Percentiles rank a stretch among this genome's conserved stretches.
phyloP scores from a whole-genome alignment of 768 basidiomycete genomes.

The Trametes cingulata region DNA sequence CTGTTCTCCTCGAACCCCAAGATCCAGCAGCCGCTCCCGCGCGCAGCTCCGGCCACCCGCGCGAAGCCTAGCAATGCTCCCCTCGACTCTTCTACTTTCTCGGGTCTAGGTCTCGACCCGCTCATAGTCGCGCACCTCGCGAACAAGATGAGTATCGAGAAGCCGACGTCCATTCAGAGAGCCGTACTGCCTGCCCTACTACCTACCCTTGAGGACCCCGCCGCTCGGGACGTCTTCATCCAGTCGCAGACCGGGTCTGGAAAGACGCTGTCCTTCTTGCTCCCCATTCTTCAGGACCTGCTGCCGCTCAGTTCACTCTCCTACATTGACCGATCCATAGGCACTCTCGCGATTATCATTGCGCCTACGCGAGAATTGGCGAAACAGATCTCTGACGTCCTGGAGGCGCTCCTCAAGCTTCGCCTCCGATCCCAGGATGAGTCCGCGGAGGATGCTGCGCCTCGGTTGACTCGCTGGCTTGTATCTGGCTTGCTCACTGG shows the following conservation, averaged over 20 bases:
- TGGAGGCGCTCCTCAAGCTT: slow-evolving; percentile 77
- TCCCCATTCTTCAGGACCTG: slow-evolving; percentile 94
- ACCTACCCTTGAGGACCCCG: slow-evolving; percentile 31
- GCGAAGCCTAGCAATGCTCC: slow-evolving; percentile 79
- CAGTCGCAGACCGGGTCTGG: slow-evolving; percentile 98
- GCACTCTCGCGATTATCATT: slow-evolving; percentile 92
- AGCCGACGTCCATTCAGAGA: slow-evolving; percentile 90
- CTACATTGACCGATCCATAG: slow-evolving; percentile 92
- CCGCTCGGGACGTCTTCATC: slow-evolving; percentile 79
- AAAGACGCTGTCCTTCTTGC: slow-evolving; percentile 90
- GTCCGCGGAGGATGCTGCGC: slow-evolving; percentile 44
- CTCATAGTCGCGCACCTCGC: slow-evolving; percentile 77
- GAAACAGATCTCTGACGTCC: slow-evolving; percentile 95
- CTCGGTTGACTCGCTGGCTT: slow-evolving; percentile 81
- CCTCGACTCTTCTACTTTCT: slow-evolving; percentile 76
- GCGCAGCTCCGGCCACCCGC: neutral
- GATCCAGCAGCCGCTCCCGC: slow-evolving; percentile 20
- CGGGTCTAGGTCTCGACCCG: slow-evolving; percentile 80
- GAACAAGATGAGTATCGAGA: slow-evolving; percentile 76
- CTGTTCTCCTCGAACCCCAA: slow-evolving; percentile 34
- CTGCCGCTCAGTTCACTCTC: slow-evolving; percentile 87
- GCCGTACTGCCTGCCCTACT: slow-evolving; percentile 68
- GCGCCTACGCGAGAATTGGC: slow-evolving; percentile 96
- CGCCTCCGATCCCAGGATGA: slow-evolving; percentile 64
- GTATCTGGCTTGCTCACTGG: slow-evolving; percentile 92